Evolutionary conservation across 2,329 filamentous ascomycete species (phyloP), one percentile per base, ranked within the genome.

Genomic region (Penicillium nordicum): DNA sequence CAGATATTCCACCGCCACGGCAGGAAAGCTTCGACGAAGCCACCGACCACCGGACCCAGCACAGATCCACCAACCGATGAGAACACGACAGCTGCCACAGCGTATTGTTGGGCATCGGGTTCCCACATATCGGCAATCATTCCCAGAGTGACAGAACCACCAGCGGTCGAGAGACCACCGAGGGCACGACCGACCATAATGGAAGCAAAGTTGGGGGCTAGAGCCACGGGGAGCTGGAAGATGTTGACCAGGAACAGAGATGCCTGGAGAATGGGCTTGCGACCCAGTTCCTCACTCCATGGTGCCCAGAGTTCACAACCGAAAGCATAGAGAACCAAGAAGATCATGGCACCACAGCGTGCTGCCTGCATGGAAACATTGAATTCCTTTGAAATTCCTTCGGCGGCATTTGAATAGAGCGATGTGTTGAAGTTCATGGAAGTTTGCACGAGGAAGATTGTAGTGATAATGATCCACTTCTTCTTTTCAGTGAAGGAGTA

Each of bases 251-350:
- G 76, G 61, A 88, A 82, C 52, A 94, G 75, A 37, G 85, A 89
- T 25, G 82, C 74, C 78, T 93, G 90, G 23, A 93, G 79, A 53
- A 94, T 82, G 1, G 87, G 87, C 78, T 86, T 88, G 48, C 90
- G 84, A 21, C 90, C 90, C 48, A 93, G 79, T 67, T 94, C 90
- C 71, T 95, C 90, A 44, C 85, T 89, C 88, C 90, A 94, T 0
- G 90, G 90, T 0, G 90, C 90, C 90, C 90, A 94, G 0, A 93
- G 80, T 72, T 94, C 90, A 71, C 90, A 94, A 36, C 90, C 90
- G 69, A 94, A 92, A 37, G 89, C 90, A 71, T 95, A 94, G 2
- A 86, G 73, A 49, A 94, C 81, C 38, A 95, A 76, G 76, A 93
- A 94, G 60, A 92, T 84, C 76, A 89, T 87, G 57, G 89, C 88